Conservation (phyloP, 345 rosid genomes). For the Rubroshorea leprosula region DNA sequence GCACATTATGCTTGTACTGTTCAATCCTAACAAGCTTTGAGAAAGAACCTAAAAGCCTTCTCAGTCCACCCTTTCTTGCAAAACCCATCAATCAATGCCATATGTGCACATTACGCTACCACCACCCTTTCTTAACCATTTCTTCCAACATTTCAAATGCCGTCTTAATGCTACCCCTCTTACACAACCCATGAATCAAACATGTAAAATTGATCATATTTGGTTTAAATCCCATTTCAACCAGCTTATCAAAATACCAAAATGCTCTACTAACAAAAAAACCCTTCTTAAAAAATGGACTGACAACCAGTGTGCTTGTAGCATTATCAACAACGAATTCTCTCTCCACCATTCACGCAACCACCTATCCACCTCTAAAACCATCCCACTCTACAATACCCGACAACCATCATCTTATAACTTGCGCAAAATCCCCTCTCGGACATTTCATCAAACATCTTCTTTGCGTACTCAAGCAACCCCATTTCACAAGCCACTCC, state of each 20-base stretch:
- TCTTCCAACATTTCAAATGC: conserved; percentile 85
- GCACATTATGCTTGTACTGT: conserved; percentile 68
- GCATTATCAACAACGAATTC: conserved; percentile 64
- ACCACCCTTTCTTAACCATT: conserved; percentile 73
- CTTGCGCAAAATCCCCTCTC: conserved; percentile 55
- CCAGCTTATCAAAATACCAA: conserved; percentile 67
- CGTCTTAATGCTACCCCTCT: conserved; percentile 77
- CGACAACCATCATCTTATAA: conserved; percentile 62
- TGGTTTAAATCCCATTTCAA: conserved; percentile 52
- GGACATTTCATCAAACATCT: conserved; percentile 72
- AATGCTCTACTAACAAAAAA: conserved; percentile 46
- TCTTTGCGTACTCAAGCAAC: conserved; percentile 49
- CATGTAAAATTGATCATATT: conserved; percentile 76
- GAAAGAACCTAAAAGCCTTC: conserved; percentile 78
- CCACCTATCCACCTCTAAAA: conserved; percentile 68
- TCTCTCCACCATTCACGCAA: conserved; percentile 56
- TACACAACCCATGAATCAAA: conserved; percentile 74
- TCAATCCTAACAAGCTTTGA: conserved; percentile 83
- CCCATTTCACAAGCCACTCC: conserved; percentile 42
- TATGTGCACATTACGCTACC: conserved; percentile 85
- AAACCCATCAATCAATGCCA: conserved; percentile 67
- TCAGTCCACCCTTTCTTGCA: conserved; percentile 96
- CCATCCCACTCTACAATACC: conserved; percentile 51
- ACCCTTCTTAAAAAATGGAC: conserved; percentile 54
- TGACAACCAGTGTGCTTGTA: conserved; percentile 56